Evolutionary conservation across 805 yeast genomes (phyloP), one percentile per base, ranked within the genome.

Genomic region (Soucietia sequanensis): DNA sequence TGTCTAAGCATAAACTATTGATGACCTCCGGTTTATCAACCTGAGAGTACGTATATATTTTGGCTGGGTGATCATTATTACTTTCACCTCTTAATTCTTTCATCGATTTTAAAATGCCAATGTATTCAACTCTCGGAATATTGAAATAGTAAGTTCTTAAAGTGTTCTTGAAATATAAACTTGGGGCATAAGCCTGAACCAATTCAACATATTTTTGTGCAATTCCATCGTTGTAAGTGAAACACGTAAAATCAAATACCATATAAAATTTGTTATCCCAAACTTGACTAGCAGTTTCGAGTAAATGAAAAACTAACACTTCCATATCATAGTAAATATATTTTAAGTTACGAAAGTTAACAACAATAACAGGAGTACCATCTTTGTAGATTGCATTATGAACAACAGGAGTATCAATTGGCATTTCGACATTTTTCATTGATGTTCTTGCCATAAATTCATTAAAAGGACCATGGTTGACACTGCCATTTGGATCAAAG

Each of bases 361-460:
- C 46, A 3, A 82, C 78, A 18, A 84, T 62, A 14, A 80, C 70
- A 1, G 93, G 95, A 0, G 77, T 59, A 10, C 95, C 95, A 50
- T 85, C 95, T 24, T 73, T 67, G 23, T 83, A 77, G 11, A 83
- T 76, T 1, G 84, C 77, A 42, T 78, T 87, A 33, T 75, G 78
- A 8, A 84, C 69, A 23, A 81, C 62, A 0, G 70, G 63, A 10
- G 59, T 47, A 11, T 75, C 76, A 15, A 63, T 49, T 5, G 69
- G 54, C n/a, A 53, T 42, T 4, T 72, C 75, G 8, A 72, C 58
- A 39, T 80, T 79, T 39, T 74, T 72, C 30, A 75, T 62, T 0
- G 87, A 67, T 58, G 79, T 73, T 37, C 78, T 80, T 17, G 78
- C 73, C 87, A 88, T 81, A 44, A 84, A 84, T 37, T 87, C 95